A percentile compares a stretch with the other conserved stretches of the same genome.
Conservation (phyloP, 441 rosid species). For the Erodium texanum region DNA sequence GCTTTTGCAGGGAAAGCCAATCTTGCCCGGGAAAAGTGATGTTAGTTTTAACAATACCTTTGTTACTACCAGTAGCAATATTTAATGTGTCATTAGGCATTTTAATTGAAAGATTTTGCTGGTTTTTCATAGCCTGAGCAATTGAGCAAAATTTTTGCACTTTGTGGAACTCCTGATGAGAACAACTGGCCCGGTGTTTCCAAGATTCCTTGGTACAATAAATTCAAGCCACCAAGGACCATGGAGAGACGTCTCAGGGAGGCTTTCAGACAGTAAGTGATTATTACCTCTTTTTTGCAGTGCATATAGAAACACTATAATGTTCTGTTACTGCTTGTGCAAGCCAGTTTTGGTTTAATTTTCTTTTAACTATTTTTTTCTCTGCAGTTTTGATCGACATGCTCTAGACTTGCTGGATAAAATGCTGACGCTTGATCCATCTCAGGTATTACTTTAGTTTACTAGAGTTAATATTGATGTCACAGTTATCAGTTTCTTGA, state of each 20-base stretch:
- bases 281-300: too few species aligned
- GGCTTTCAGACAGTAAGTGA: conserved; percentile 80
- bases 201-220: conserved; percentile 83
- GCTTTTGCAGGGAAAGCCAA: conserved; percentile 79
- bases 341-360: not conserved
- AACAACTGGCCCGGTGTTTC: conserved; percentile 94
- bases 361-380: conserved; percentile 3
- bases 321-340: not conserved
- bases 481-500: not conserved
- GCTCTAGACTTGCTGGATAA: conserved; percentile 86
- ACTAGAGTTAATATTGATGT: not conserved
- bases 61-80: not conserved
- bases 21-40: conserved; percentile 89
- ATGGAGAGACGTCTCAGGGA: conserved; percentile 80
- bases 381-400: conserved; percentile 67
- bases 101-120: not conserved
- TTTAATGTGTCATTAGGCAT: not conserved
- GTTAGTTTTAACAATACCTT: conserved; percentile 23
- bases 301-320: too few species aligned
- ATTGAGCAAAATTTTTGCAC: conserved; percentile 80
- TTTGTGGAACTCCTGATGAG: conserved; percentile 93
- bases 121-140: conserved; percentile 60
- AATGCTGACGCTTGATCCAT: conserved; percentile 89
- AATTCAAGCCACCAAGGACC: conserved; percentile 71
- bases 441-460: conserved; percentile 49